Percentiles rank a stretch among this genome's conserved stretches.
Conservation (phyloP, 2,329 filamentous ascomycete species). For the Aspergillus thermomutatus region DNA sequence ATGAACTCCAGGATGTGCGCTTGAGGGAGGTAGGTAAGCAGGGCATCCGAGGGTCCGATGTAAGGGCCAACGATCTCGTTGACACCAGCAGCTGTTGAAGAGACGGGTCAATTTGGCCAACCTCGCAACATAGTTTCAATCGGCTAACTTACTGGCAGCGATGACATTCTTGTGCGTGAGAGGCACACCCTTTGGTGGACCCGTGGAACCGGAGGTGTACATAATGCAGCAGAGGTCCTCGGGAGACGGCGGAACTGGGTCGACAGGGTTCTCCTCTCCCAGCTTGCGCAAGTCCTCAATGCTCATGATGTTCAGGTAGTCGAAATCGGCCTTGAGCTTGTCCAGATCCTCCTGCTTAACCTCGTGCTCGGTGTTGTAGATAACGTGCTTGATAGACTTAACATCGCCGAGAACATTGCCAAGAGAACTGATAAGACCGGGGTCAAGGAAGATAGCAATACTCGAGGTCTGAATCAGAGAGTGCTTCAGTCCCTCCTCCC, state of each 20-base stretch:
- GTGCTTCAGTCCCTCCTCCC: conserved; percentile 78
- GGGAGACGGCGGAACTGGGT: conserved; percentile 67
- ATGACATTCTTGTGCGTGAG: conserved; percentile 77
- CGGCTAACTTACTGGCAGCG: conserved; percentile 62
- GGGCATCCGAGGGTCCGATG: conserved; percentile 71
- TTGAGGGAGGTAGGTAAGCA: conserved; percentile 88
- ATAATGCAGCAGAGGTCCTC: conserved; percentile 78
- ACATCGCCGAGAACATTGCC: conserved; percentile 53
- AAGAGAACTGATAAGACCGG: conserved; percentile 66
- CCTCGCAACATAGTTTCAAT: not conserved
- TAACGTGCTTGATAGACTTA: conserved; percentile 54
- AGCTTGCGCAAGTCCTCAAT: conserved; percentile 55
- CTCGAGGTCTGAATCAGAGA: conserved; percentile 78
- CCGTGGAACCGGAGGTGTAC: conserved; percentile 86
- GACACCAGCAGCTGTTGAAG: conserved; percentile 69
- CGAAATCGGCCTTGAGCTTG: conserved; percentile 52
- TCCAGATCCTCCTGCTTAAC: conserved; percentile 53
- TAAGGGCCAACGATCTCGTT: conserved; percentile 72
- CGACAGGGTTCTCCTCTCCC: conserved; percentile 64
- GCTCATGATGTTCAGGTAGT: conserved; percentile 52
- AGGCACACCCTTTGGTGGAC: conserved; percentile 82
- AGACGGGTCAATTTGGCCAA: conserved; percentile 8
- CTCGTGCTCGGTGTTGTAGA: conserved; percentile 57
- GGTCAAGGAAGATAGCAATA: conserved; percentile 81
- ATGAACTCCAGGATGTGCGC: conserved; percentile 97